A percentile compares a stretch with the other conserved stretches of the same genome.
These are phyloP conservation scores for Antarctomyces pellizariae DNA, from an alignment of 495 filamentous ascomycete genomes.

Conservation along the genomic window DNA sequence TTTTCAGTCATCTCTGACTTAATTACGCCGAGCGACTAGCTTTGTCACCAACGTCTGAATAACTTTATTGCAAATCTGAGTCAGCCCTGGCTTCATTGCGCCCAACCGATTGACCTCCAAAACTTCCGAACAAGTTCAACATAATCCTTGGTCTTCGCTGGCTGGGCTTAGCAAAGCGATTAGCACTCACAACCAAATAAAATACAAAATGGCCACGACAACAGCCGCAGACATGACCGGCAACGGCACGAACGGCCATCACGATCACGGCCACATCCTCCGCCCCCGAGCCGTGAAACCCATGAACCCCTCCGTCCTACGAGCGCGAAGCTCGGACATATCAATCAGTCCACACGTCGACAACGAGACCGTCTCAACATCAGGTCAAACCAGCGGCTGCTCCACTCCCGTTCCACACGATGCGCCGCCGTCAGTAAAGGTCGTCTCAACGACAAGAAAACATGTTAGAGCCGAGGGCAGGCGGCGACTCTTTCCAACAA, in stretches of 20 bases:
- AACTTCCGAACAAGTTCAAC: no score
- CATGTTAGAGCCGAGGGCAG: slow-evolving; percentile 64
- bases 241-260: slow-evolving; percentile 7
- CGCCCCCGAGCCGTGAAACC: slow-evolving; percentile 19
- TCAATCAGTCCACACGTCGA: slow-evolving; percentile 6
- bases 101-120: no score
- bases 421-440: slow-evolving; percentile 72
- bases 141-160: no score
- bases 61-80: no score
- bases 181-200: no score
- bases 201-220: slow-evolving; percentile 10
- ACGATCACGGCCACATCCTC: slow-evolving; percentile 14
- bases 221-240: slow-evolving; percentile 7
- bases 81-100: no score
- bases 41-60: no score
- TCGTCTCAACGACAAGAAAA: slow-evolving; percentile 63
- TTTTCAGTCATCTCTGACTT: no score
- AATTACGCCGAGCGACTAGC: no score
- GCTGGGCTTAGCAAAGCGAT: no score
- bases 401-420: slow-evolving; percentile 80
- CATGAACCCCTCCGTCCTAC: slow-evolving; percentile 15
- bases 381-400: slow-evolving; percentile 33
- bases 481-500: slow-evolving; percentile 80
- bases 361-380: not conserved
- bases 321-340: slow-evolving; percentile 13